Conservation (phyloP, 73 alveolate genomes). For the Paramecium pentaurelia region DNA sequence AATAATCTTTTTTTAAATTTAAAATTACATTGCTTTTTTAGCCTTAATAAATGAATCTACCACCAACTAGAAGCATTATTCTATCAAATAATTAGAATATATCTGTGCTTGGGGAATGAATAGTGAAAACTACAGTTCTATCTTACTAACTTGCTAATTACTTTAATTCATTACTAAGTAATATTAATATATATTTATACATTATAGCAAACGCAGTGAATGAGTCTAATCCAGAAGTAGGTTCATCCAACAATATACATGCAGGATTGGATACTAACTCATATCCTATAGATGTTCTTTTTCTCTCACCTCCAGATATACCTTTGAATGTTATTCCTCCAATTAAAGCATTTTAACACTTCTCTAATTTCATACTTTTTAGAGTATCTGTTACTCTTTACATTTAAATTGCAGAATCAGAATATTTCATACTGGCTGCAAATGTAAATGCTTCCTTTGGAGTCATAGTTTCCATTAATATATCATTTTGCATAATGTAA, state of each 20-base stretch:
- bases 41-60: slow-evolving; percentile 57
- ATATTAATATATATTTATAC: background rate
- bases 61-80: slow-evolving; percentile 62
- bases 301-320: slow-evolving; percentile 69
- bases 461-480: slow-evolving; percentile 51
- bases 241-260: slow-evolving; percentile 63
- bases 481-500: slow-evolving; percentile 66
- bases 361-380: slow-evolving; percentile 53
- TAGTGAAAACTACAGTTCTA: slow-evolving; percentile 57
- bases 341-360: slow-evolving; percentile 64
- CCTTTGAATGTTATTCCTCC: slow-evolving; percentile 67
- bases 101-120: slow-evolving; percentile 64
- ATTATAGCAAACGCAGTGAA: slow-evolving; percentile 53
- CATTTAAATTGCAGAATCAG: background rate
- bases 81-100: slow-evolving; percentile 61
- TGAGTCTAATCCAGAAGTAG: slow-evolving; percentile 70
- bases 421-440: slow-evolving; percentile 61
- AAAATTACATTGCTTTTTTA: background rate
- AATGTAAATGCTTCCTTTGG: slow-evolving; percentile 58
- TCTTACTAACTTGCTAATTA: slow-evolving; percentile 16
- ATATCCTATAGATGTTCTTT: slow-evolving; percentile 61
- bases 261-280: slow-evolving; percentile 61
- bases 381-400: slow-evolving; percentile 57
- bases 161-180: background rate
- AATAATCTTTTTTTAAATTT: background rate